Conservation (phyloP, 495 filamentous ascomycete genomes). For the Penicillium goetzii region DNA sequence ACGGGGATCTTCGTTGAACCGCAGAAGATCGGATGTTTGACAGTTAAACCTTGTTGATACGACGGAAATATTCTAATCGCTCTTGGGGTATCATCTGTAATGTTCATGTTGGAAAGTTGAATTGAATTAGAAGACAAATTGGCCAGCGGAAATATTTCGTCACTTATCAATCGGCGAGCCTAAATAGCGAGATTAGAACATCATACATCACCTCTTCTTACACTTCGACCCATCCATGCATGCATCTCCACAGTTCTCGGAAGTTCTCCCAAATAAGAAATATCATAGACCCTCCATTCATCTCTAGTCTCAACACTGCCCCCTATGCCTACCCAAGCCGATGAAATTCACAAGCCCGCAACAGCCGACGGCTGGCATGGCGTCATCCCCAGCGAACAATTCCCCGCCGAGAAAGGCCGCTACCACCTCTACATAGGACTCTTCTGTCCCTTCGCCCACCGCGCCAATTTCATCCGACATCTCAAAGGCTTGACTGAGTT, state of each 20-base stretch:
- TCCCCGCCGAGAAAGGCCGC: constrained; percentile 69
- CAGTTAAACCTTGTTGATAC: background rate
- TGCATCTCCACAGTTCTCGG: background rate
- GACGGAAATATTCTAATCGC: background rate
- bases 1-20: constrained; percentile 1
- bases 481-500: constrained; percentile 78
- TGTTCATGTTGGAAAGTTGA: background rate
- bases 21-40: background rate
- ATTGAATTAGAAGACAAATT: background rate
- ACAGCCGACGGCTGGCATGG: constrained; percentile 23
- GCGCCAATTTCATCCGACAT: constrained; percentile 58
- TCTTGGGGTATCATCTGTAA: background rate
- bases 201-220: background rate
- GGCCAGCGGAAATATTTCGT: background rate
- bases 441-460: constrained; percentile 69
- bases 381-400: constrained; percentile 42
- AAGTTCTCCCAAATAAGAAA: background rate
- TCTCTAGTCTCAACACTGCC: background rate
- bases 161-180: background rate
- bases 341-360: constrained; percentile 10
- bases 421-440: constrained; percentile 78
- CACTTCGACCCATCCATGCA: background rate
- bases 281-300: background rate
- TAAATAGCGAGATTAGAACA: background rate
- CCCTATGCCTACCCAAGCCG: background rate